Evolutionary conservation across 2,329 filamentous ascomycete species (phyloP).

Genomic region (Dactylella cylindrospora): DNA sequence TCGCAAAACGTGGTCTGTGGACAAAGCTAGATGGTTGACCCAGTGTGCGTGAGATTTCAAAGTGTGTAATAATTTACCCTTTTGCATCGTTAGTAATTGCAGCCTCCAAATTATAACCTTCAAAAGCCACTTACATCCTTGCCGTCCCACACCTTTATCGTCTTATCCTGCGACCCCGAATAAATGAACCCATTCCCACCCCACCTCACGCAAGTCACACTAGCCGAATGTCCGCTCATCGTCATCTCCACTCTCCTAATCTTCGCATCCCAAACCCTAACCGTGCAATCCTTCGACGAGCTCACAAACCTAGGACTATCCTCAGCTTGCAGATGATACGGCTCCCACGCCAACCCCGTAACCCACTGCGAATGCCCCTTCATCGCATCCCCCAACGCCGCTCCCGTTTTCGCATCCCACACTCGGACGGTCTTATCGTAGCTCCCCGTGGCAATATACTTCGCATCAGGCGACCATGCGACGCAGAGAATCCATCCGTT

Average conservation of each 20-base stretch:
- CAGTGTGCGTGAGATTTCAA: conserved; percentile 84
- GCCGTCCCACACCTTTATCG: conserved; percentile 43
- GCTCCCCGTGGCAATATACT: conserved; percentile 29
- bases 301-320: conserved; percentile 29
- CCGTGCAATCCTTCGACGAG: conserved; percentile 43
- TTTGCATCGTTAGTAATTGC: conserved; percentile 58
- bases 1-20: conserved; percentile 83
- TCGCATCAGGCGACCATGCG: conserved; percentile 20
- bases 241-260: conserved; percentile 62
- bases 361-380: conserved; percentile 33
- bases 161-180: conserved; percentile 42
- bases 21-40: conserved; percentile 92
- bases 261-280: conserved; percentile 44
- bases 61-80: conserved; percentile 77
- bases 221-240: conserved; percentile 83
- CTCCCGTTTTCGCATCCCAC: conserved; percentile 40
- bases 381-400: conserved; percentile 37
- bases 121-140: conserved; percentile 30
- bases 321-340: conserved; percentile 26
- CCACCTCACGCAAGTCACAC: conserved; percentile 69
- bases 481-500: conserved; percentile 36
- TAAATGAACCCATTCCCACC: conserved; percentile 41
- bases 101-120: neutral
- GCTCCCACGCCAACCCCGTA: conserved; percentile 37
- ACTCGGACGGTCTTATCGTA: conserved; percentile 34